Percentiles rank a stretch among this genome's conserved stretches.
These are phyloP conservation scores for Termitomyces sp. DNA, from an alignment of 768 basidiomycete species.

Conservation along the genomic window DNA sequence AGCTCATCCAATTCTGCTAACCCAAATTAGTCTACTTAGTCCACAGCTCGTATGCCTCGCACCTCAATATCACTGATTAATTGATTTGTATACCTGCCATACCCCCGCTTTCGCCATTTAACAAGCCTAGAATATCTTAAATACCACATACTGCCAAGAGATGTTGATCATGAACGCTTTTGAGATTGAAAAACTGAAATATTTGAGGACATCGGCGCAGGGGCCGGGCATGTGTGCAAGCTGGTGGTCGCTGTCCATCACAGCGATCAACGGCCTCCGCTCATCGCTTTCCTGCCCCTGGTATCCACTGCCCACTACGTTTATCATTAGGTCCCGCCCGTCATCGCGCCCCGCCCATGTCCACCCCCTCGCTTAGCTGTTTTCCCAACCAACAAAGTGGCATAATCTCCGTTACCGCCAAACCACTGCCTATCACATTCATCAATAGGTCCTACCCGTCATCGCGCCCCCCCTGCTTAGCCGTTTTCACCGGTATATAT, in stretches of 20 bases:
- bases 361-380: neutral
- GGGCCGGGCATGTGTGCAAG: neutral
- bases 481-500: too few species aligned
- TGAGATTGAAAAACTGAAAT: neutral
- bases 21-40: neutral
- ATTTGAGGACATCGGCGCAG: neutral
- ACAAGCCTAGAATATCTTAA: neutral
- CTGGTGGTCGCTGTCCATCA: neutral
- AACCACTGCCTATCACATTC: too few species aligned
- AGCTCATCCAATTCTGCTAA: neutral
- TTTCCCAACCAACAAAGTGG: neutral
- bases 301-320: too few species aligned
- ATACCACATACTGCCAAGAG: neutral
- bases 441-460: too few species aligned
- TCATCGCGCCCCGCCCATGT: neutral
- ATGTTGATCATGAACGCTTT: neutral
- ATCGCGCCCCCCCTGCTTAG: too few species aligned
- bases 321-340: neutral
- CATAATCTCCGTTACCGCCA: too few species aligned
- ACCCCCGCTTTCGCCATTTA: neutral
- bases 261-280: neutral
- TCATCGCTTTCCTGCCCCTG: neutral
- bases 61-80: neutral
- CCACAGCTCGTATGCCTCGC: neutral
- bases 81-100: neutral